phyloP scores from a whole-genome alignment of 2,329 filamentous ascomycete species.

The Helicocarpus griseus region DNA sequence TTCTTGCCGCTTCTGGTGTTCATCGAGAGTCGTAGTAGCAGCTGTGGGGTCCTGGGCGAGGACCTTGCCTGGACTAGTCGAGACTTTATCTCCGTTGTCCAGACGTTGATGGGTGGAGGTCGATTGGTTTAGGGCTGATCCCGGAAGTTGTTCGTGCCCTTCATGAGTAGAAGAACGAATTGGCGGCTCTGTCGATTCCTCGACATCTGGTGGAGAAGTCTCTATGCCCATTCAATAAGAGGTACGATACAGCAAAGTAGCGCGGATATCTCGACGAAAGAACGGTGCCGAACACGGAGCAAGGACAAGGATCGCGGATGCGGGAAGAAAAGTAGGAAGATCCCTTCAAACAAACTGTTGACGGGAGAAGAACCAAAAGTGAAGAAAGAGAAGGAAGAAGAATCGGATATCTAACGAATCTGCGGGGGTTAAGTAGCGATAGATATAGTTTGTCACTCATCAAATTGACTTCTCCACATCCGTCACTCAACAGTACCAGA shows the following conservation, averaged over 20 bases:
- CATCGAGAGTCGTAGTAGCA: slow-evolving; percentile 6
- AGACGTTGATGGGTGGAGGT: slow-evolving; percentile 5
- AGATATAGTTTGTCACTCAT: neutral
- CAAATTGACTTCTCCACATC: neutral
- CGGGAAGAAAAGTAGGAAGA: neutral
- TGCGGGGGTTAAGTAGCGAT: no score
- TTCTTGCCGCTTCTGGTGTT: slow-evolving; percentile 6
- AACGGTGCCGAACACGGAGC: neutral
- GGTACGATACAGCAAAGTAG: neutral
- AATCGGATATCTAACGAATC: neutral
- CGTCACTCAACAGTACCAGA: neutral
- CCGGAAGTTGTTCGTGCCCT: slow-evolving; percentile 14
- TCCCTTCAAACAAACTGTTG: neutral
- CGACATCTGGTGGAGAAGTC: slow-evolving; percentile 28
- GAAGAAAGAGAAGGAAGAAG: neutral
- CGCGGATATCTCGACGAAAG: neutral
- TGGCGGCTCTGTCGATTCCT: slow-evolving; percentile 33
- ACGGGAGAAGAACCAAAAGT: neutral
- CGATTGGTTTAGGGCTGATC: slow-evolving; percentile 15
- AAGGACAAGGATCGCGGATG: neutral
- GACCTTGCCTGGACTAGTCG: slow-evolving; percentile 4
- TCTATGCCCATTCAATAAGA: slow-evolving; percentile 33
- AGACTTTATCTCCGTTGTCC: slow-evolving; percentile 13
- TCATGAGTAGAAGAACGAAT: slow-evolving; percentile 24
- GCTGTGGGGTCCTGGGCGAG: neutral